phyloP scores from a whole-genome alignment of 2,329 filamentous ascomycete genomes.

The Calonectria hawksworthii region DNA sequence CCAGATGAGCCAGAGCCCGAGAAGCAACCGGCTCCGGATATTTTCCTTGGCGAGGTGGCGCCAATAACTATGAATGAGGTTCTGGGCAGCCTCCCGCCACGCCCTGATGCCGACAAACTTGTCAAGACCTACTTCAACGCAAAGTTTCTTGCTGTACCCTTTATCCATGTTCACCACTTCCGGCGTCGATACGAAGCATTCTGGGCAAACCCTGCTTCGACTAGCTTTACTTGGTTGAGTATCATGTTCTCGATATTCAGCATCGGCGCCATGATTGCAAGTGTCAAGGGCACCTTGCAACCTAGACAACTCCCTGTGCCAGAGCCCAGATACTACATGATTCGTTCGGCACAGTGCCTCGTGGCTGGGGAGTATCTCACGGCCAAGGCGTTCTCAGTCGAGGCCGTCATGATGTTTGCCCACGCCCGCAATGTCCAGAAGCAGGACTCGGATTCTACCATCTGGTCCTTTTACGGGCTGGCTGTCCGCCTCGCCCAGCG shows the following conservation, averaged over 20 bases:
- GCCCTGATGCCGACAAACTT: conserved; percentile 53
- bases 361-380: conserved; percentile 62
- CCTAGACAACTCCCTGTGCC: conserved; percentile 34
- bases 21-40: conserved; percentile 44
- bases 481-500: conserved; percentile 64
- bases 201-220: conserved; percentile 56
- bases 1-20: conserved; percentile 30
- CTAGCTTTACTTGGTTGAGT: conserved; percentile 64
- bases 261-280: conserved; percentile 55
- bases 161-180: conserved; percentile 61
- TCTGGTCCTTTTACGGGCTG: conserved; percentile 64
- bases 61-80: conserved; percentile 50
- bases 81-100: conserved; percentile 51
- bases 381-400: conserved; percentile 61
- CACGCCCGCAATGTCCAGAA: conserved; percentile 59
- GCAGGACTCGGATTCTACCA: conserved; percentile 57
- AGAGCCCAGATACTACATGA: conserved; percentile 50
- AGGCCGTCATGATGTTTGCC: conserved; percentile 62
- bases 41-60: conserved; percentile 49
- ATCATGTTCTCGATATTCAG: conserved; percentile 64
- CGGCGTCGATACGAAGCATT: conserved; percentile 63
- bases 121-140: conserved; percentile 56
- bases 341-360: conserved; percentile 61
- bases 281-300: conserved; percentile 45
- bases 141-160: conserved; percentile 54